Conservation (phyloP, 768 basidiomycete species). For the Tephrocybe rancida region DNA sequence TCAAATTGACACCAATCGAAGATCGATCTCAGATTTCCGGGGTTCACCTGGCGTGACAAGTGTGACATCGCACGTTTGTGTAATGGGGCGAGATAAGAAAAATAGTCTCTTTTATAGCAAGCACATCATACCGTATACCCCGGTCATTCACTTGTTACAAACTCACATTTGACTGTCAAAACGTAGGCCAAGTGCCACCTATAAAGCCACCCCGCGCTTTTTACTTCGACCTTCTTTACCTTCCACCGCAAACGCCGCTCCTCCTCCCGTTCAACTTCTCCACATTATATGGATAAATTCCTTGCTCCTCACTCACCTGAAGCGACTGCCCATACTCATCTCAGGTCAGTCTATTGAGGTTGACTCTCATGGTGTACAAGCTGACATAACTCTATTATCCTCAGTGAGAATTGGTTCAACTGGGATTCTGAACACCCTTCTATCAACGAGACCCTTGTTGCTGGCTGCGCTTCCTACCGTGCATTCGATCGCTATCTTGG, state of each 20-base stretch:
- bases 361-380: neutral
- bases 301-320: conserved; percentile 75
- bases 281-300: conserved; percentile 63
- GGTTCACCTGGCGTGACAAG: neutral
- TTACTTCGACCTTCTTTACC: conserved; percentile 12
- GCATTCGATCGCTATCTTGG: conserved; percentile 75
- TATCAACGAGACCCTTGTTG: conserved; percentile 73
- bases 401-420: conserved; percentile 64
- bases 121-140: neutral
- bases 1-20: neutral
- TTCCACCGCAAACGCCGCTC: conserved; percentile 10
- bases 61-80: conserved; percentile 28
- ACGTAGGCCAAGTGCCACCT: conserved; percentile 17
- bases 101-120: conserved; percentile 10
- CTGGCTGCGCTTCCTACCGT: conserved; percentile 79
- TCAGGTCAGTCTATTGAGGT: conserved; percentile 51
- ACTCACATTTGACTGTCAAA: conserved; percentile 31
- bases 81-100: conserved; percentile 17
- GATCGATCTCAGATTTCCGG: conserved; percentile 6
- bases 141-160: conserved; percentile 12
- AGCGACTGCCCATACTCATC: conserved; percentile 66
- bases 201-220: conserved; percentile 3
- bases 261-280: conserved; percentile 15
- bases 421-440: conserved; percentile 76
- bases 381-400: conserved; percentile 14